These are phyloP conservation scores for Fusarium pseudonygamai DNA, from an alignment of 2,329 filamentous ascomycete genomes.

Conservation along the genomic window DNA sequence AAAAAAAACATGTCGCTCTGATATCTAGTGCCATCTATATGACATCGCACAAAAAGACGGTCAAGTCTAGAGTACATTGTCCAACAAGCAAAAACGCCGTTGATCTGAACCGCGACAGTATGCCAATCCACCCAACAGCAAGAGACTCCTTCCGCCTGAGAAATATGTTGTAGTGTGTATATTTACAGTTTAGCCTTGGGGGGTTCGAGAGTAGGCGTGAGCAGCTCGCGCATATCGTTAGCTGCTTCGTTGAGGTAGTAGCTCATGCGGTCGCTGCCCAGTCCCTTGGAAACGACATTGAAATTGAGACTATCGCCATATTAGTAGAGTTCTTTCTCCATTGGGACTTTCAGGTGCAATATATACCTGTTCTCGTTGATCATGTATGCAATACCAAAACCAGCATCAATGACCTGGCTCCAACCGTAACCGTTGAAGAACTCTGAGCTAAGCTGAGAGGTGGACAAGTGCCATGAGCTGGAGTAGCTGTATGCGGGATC, in stretches of 20 bases:
- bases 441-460: slow-evolving; percentile 90
- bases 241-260: slow-evolving; percentile 96
- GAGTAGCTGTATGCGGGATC: slow-evolving; percentile 89
- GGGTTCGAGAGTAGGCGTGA: slow-evolving; percentile 80
- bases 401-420: slow-evolving; percentile 96
- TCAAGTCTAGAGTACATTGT: slow-evolving; percentile 23
- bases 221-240: slow-evolving; percentile 85
- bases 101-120: neutral
- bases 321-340: slow-evolving; percentile 11
- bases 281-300: slow-evolving; percentile 93
- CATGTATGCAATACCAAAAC: slow-evolving; percentile 99
- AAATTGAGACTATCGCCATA: slow-evolving; percentile 81
- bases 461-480: slow-evolving; percentile 87
- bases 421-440: slow-evolving; percentile 99
- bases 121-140: neutral
- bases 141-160: neutral
- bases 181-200: slow-evolving; percentile 88
- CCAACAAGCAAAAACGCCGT: neutral
- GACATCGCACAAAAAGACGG: neutral
- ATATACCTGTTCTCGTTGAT: slow-evolving; percentile 95
- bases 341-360: neutral
- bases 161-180: neutral
- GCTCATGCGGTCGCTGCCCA: slow-evolving; percentile 92
- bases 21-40: slow-evolving; percentile 9
- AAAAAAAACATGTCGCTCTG: neutral